Base-by-base conservation (phyloP, 1,284 basidiomycete species). In the Nidula niveotomentosa region DNA sequence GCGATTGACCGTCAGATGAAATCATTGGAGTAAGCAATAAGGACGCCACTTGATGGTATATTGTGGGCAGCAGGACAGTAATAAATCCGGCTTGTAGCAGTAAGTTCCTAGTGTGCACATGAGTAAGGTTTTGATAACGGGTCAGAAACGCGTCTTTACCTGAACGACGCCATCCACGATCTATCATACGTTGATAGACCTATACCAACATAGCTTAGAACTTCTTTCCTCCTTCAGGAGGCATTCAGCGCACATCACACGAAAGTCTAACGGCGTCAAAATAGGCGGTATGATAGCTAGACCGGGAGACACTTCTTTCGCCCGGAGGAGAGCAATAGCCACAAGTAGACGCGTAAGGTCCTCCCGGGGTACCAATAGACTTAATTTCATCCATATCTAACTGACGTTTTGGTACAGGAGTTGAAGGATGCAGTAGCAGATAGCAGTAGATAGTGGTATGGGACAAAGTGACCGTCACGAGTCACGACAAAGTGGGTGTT, bases 81-180 rank as follows among this genome's bases (percentile, higher is more conserved):
- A 81, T 72, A 95, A 78, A 68, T 96, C 86, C 2, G 94, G 94
- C 61, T 93, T 93, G 69, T 91, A 93, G 65, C 90, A 85, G 69
- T 86, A 93, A 23, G 76, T 78, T 3, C 79, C 79, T 80, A 51
- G 6, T 44, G 18, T 3, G 18, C 45, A 23, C n/a, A 10, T n/a
- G 8, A 41, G n/a, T 54, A 36, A 8, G 17, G 44, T 17, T 37
- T 51, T n/a, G 46, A 55, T 30, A n/a, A 48, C 13, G 12, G 36
- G 12, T 13, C 34, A 30, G 10, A 44, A 33, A 50, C 15, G 43
- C 51, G 10, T 51, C 51, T 44, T 51, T 48, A 64, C 93, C 93
- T 49, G 90, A 93, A 56, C 94, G 80, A 60, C 94, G 81, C 95
- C 94, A 98, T 41, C 95, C 95, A 36, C 87, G 78, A 70, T 96